Percentiles rank a stretch among this genome's conserved stretches.
phyloP scores from a whole-genome alignment of 805 yeast genomes.

The Yamadazyma olivae region DNA sequence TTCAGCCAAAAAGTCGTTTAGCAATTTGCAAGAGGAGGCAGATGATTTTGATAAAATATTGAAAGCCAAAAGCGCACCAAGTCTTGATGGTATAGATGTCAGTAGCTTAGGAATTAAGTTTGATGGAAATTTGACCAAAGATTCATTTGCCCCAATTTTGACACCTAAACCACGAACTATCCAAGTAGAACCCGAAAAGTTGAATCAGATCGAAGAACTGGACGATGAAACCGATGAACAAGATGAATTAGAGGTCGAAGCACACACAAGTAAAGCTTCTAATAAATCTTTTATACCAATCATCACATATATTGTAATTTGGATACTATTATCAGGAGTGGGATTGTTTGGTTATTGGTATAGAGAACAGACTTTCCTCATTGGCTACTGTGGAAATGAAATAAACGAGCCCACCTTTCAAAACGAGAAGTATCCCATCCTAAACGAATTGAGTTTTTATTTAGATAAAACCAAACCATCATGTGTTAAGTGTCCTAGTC shows the following conservation, averaged over 20 bases:
- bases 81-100: background rate
- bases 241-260: constrained; percentile 4
- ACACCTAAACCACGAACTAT: constrained; percentile 17
- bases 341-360: constrained; percentile 55
- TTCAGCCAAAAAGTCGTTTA: too few relatives aligned
- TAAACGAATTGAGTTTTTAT: constrained; percentile 39
- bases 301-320: constrained; percentile 15
- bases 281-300: too few relatives aligned
- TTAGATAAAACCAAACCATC: constrained; percentile 51
- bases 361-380: constrained; percentile 55
- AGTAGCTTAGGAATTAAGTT: constrained; percentile 3
- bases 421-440: constrained; percentile 20
- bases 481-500: constrained; percentile 78
- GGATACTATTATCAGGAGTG: constrained; percentile 33
- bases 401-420: constrained; percentile 43
- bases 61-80: background rate
- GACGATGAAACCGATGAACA: constrained; percentile 2
- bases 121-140: constrained; percentile 2
- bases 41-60: constrained; percentile 22
- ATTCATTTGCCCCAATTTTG: constrained; percentile 7
- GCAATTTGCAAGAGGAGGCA: constrained; percentile 23
- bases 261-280: too few relatives aligned
- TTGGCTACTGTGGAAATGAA: constrained; percentile 77
- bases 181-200: background rate
- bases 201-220: constrained; percentile 2